These are phyloP conservation scores for Patellifolia procumbens DNA, from an alignment of 179 eudicot genomes.

Conservation along the genomic window DNA sequence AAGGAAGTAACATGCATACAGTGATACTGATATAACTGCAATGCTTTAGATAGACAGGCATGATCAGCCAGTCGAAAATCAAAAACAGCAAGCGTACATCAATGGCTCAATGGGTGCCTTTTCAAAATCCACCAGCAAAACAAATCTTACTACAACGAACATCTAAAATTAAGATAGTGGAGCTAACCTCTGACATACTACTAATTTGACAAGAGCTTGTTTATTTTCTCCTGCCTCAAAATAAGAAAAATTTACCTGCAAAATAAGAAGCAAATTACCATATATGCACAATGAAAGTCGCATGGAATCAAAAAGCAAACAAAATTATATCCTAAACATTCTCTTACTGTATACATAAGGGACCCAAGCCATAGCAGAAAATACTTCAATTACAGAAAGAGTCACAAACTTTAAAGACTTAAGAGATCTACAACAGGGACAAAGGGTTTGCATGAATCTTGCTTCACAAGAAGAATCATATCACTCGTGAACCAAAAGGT, in stretches of 20 bases:
- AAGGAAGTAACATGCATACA: constrained; percentile 5
- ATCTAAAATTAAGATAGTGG: neutral
- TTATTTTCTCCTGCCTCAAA: constrained; percentile 87
- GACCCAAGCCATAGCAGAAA: neutral
- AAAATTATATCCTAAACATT: neutral
- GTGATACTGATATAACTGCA: neutral
- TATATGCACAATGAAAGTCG: neutral
- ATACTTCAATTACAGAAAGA: neutral
- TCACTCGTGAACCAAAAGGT: constrained; percentile 5
- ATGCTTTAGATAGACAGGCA: neutral
- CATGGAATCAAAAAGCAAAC: neutral
- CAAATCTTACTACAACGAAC: neutral
- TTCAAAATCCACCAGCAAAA: no score
- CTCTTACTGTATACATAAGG: neutral
- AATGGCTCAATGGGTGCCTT: no score
- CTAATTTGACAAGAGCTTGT: constrained; percentile 94
- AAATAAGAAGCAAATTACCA: constrained; percentile 1
- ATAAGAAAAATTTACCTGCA: constrained; percentile 88
- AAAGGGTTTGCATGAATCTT: neutral
- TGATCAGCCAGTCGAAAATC: neutral
- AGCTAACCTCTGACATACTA: constrained; percentile 73
- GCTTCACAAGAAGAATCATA: neutral
- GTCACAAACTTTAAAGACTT: neutral
- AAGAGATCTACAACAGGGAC: neutral
- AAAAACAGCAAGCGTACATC: no score